A percentile compares a stretch with the other conserved stretches of the same genome.
Evolutionary conservation across 2,329 filamentous ascomycete genomes (phyloP).

Genomic region (Penicillium sp.): DNA sequence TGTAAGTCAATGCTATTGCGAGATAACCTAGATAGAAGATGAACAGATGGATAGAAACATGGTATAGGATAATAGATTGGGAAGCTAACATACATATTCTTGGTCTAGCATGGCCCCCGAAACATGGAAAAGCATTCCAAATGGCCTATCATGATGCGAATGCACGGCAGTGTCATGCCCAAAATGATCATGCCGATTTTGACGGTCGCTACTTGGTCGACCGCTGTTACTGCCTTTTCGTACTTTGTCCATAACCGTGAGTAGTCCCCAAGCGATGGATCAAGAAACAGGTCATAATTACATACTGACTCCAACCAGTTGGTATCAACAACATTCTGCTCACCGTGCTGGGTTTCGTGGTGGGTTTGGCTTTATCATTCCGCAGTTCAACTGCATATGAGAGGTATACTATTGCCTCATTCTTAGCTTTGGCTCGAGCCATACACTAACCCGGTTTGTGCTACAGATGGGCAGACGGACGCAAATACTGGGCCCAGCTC

Average conservation of each 20-base stretch:
- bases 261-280: slow-evolving; percentile 9
- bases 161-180: slow-evolving; percentile 73
- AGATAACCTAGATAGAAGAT: background rate
- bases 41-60: background rate
- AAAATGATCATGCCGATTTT: slow-evolving; percentile 69
- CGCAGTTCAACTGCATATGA: slow-evolving; percentile 76
- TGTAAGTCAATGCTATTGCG: slow-evolving; percentile 35
- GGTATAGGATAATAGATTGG: background rate
- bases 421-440: background rate
- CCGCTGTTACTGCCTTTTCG: slow-evolving; percentile 60
- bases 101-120: slow-evolving; percentile 50
- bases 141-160: slow-evolving; percentile 70
- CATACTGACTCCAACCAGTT: slow-evolving; percentile 30
- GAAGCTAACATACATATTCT: background rate
- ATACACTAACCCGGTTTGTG: background rate
- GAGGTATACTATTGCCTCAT: slow-evolving; percentile 40
- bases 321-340: slow-evolving; percentile 67
- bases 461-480: slow-evolving; percentile 57
- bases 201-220: slow-evolving; percentile 64
- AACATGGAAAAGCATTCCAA: slow-evolving; percentile 72
- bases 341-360: slow-evolving; percentile 77
- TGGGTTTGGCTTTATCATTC: slow-evolving; percentile 75
- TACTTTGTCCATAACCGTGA: slow-evolving; percentile 44
- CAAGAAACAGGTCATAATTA: background rate
- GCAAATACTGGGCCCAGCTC: slow-evolving; percentile 61